These are phyloP conservation scores for Chytriomyces confervae DNA, from an alignment of 192 early-diverging fungal genomes.

Conservation along the genomic window DNA sequence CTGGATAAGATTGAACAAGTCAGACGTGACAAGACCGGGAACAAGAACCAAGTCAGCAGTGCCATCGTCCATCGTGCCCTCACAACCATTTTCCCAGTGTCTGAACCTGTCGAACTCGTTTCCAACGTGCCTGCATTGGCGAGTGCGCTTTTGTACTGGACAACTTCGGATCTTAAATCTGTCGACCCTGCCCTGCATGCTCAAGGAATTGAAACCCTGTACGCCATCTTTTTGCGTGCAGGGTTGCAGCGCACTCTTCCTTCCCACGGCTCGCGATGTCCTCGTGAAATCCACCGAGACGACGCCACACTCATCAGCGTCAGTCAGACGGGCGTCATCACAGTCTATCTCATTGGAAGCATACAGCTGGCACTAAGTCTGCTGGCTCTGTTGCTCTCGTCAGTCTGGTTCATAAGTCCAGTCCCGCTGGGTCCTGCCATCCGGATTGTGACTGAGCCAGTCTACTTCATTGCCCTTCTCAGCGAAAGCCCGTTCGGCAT, in stretches of 20 bases:
- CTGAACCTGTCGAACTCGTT: neutral
- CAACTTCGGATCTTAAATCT: conserved; percentile 11
- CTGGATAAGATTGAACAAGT: neutral
- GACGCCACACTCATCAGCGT: neutral
- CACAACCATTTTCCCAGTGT: conserved; percentile 5
- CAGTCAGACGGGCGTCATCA: neutral
- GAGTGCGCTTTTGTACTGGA: conserved; percentile 30
- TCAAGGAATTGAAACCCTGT: conserved; percentile 18
- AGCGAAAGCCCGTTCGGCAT: conserved; percentile 26
- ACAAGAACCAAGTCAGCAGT: too few species aligned
- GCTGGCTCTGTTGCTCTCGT: neutral
- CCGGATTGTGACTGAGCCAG: conserved; percentile 10
- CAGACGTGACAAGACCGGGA: too few species aligned
- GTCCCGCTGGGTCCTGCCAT: conserved; percentile 22
- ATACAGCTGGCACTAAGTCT: conserved; percentile 14
- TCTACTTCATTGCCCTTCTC: conserved; percentile 29
- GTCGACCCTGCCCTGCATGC: conserved; percentile 17
- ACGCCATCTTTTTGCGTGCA: conserved; percentile 12
- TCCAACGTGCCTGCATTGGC: conserved; percentile 16
- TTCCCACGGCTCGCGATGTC: conserved; percentile 6
- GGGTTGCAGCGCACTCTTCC: conserved; percentile 19
- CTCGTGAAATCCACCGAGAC: neutral
- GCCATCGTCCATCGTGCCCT: neutral
- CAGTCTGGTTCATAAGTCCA: conserved; percentile 17
- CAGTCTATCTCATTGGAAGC: conserved; percentile 7